These are phyloP conservation scores for Nannizziopsis arthrosporioides DNA, from an alignment of 2,329 filamentous ascomycete genomes.

Conservation along the genomic window DNA sequence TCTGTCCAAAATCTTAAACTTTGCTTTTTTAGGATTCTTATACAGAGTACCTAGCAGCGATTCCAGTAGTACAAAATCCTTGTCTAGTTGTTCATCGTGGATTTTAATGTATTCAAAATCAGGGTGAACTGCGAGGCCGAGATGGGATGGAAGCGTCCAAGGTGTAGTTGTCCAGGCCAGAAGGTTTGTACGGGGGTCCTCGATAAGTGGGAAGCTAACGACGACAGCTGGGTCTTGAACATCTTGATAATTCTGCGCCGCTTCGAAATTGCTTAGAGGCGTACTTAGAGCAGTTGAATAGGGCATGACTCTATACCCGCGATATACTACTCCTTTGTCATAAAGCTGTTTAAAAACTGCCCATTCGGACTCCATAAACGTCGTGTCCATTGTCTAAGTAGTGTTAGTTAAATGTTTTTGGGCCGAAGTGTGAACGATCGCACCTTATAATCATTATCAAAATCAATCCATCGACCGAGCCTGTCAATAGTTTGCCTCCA, in stretches of 20 bases:
- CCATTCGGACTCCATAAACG: constrained; percentile 93
- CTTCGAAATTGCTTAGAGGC: constrained; percentile 84
- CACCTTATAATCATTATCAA: constrained; percentile 93
- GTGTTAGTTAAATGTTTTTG: constrained; percentile 7
- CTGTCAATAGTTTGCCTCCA: constrained; percentile 83
- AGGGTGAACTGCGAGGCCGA: constrained; percentile 64
- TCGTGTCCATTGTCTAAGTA: constrained; percentile 73
- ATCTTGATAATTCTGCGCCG: constrained; percentile 89
- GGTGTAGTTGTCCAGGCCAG: constrained; percentile 86
- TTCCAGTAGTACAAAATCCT: constrained; percentile 76
- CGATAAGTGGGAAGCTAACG: constrained; percentile 70
- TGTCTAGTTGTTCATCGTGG: constrained; percentile 66
- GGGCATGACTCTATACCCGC: constrained; percentile 85
- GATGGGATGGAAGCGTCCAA: constrained; percentile 73
- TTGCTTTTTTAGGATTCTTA: constrained; percentile 91
- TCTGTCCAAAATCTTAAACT: constrained; percentile 71
- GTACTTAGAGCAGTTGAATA: constrained; percentile 87
- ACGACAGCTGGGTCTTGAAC: constrained; percentile 84
- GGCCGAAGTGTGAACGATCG: constrained; percentile 1
- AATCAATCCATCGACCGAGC: constrained; percentile 90
- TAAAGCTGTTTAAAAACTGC: constrained; percentile 93
- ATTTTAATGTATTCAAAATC: constrained; percentile 84
- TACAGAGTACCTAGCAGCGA: constrained; percentile 70
- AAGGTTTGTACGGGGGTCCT: constrained; percentile 62
- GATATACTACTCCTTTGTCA: constrained; percentile 80